Conservation (phyloP, 176 grass and related monocot genomes). For the Paspalum notatum region DNA sequence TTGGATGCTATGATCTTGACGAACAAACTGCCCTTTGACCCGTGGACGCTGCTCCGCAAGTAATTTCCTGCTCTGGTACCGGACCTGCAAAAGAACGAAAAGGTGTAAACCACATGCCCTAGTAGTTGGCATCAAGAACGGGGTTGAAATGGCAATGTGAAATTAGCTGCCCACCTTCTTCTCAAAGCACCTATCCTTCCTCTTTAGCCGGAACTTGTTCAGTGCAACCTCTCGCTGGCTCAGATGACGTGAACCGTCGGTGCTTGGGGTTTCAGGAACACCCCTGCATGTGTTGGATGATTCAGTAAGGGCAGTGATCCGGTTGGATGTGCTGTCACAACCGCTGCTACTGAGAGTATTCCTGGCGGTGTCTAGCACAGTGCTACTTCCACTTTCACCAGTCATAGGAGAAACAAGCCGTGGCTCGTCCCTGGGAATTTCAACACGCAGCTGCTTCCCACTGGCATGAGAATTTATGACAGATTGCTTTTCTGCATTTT, state of each 20-base stretch:
- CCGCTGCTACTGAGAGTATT: constrained; percentile 42
- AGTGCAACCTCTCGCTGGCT: constrained; percentile 78
- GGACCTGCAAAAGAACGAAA: constrained; percentile 54
- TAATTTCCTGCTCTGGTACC: constrained; percentile 96
- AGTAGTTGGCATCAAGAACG: background rate
- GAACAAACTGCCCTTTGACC: constrained; percentile 97
- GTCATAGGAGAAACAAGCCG: constrained; percentile 49
- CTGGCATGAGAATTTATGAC: constrained; percentile 20
- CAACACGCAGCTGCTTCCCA: constrained; percentile 37
- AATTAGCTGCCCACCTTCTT: constrained; percentile 76
- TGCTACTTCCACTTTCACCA: constrained; percentile 53
- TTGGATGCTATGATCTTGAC: constrained; percentile 63
- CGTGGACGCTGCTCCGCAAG: constrained; percentile 92
- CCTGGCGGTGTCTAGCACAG: constrained; percentile 37
- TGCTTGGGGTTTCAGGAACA: constrained; percentile 36
- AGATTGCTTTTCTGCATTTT: constrained; percentile 27
- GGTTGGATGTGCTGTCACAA: constrained; percentile 45
- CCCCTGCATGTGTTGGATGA: constrained; percentile 18
- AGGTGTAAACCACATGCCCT: constrained; percentile 29
- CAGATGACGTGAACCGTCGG: constrained; percentile 45
- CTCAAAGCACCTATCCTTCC: constrained; percentile 98
- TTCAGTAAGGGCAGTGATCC: constrained; percentile 26
- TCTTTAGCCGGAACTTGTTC: constrained; percentile 96
- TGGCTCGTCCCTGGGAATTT: constrained; percentile 42
- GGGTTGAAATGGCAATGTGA: constrained; percentile 7